Percentiles rank a stretch among this genome's conserved stretches.
These are phyloP conservation scores for Plasmodium malariae DNA, from an alignment of 169 alveolate species.

Conservation along the genomic window DNA sequence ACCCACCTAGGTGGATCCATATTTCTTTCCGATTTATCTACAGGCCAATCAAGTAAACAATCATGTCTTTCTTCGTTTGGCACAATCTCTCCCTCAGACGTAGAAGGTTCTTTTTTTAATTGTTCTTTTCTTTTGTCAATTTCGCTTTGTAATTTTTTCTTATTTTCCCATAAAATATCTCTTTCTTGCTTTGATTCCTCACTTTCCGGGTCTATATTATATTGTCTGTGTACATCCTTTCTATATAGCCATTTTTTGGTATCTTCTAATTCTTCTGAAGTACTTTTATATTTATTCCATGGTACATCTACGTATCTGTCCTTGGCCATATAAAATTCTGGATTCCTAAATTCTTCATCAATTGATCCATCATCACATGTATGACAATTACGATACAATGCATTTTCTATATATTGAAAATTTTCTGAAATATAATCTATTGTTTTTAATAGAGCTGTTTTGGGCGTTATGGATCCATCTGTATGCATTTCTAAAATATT, in stretches of 20 bases:
- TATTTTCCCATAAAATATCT: constrained; percentile 73
- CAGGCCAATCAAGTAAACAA: constrained; percentile 78
- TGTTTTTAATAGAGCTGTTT: constrained; percentile 86
- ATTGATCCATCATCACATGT: constrained; percentile 82
- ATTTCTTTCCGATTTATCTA: constrained; percentile 74
- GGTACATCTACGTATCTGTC: constrained; percentile 89
- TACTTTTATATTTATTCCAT: constrained; percentile 88
- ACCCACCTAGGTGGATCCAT: constrained; percentile 78
- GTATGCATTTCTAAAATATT: constrained; percentile 90
- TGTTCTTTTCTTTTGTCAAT: constrained; percentile 75
- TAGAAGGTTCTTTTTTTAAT: constrained; percentile 73
- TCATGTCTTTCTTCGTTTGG: constrained; percentile 77
- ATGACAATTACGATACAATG: constrained; percentile 83
- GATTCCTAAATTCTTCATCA: constrained; percentile 83
- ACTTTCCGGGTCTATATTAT: constrained; percentile 87
- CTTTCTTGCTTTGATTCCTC: constrained; percentile 84
- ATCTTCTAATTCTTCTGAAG: constrained; percentile 82
- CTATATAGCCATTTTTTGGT: constrained; percentile 85
- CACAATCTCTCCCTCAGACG: constrained; percentile 52
- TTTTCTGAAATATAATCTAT: constrained; percentile 82
- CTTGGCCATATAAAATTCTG: constrained; percentile 84
- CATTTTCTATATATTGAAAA: constrained; percentile 83
- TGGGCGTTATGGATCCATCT: constrained; percentile 90
- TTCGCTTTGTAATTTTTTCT: constrained; percentile 38
- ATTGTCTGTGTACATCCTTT: constrained; percentile 88